These are phyloP conservation scores for Yamadazyma trypodendri DNA, from an alignment of 1,139 yeast genomes.

Conservation along the genomic window DNA sequence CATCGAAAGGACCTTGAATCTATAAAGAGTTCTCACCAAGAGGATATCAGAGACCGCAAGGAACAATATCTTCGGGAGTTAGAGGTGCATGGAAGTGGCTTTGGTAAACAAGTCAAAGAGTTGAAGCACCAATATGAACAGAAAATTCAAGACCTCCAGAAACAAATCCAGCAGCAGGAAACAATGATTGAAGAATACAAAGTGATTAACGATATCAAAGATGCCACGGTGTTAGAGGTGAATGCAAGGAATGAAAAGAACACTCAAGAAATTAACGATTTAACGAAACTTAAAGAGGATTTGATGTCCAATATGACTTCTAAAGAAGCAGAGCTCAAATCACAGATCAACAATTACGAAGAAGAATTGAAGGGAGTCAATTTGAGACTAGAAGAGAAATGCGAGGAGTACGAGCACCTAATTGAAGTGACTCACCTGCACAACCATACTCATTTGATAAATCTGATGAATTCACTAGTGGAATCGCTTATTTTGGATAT, in stretches of 20 bases:
- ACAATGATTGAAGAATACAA: constrained; percentile 16
- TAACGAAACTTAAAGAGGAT: constrained; percentile 53
- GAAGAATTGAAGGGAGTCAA: constrained; percentile 48
- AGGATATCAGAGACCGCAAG: constrained; percentile 10
- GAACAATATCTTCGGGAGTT: constrained; percentile 16
- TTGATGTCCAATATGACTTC: constrained; percentile 64
- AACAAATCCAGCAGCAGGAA: constrained; percentile 14
- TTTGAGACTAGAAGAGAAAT: constrained; percentile 29
- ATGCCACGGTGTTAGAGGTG: constrained; percentile 29
- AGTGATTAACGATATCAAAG: constrained; percentile 34
- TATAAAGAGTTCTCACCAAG: constrained; percentile 6
- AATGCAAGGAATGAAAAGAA: constrained; percentile 22
- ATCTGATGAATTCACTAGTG: constrained; percentile 26
- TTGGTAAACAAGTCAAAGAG: constrained; percentile 5
- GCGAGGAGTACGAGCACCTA: constrained; percentile 55
- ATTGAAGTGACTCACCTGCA: constrained; percentile 36
- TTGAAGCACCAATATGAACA: constrained; percentile 7
- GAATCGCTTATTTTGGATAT: constrained; percentile 21
- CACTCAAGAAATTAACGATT: constrained; percentile 26
- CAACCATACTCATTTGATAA: constrained; percentile 28
- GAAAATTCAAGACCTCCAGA: constrained; percentile 20
- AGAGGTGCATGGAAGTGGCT: constrained; percentile 13
- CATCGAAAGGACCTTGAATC: constrained; percentile 7
- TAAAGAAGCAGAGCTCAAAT: constrained; percentile 57
- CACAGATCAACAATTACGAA: constrained; percentile 51